Base-by-base conservation (phyloP, 2,329 filamentous ascomycete species). In the Pochonia chlamydosporia region DNA sequence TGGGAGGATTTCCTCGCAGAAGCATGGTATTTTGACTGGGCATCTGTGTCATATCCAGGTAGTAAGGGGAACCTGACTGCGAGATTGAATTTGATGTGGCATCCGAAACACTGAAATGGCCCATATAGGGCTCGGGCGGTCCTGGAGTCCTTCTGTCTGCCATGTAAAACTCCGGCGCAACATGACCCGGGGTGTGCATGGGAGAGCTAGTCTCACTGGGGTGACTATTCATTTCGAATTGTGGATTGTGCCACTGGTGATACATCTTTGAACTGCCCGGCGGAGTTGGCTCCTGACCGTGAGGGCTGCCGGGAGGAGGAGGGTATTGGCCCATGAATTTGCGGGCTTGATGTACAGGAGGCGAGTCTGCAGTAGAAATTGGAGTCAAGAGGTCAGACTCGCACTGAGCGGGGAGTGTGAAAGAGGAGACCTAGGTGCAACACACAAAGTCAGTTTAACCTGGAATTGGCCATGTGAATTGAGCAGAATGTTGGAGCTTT, bases 351-450 rank as follows among this genome's bases (percentile, higher is more conserved):
- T 69, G 65, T 37, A 75, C 54, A 42, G 71, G 70, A 45, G 75
- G 75, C 26, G 75, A 79, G 24, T 63, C 69, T 47, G 67, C 64
- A 41, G 65, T 65, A 40, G 76, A 78, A n/a, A 71, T 69, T 23
- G 76, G 75, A n/a, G 75, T 77, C 42, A 76, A 61, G 47, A 78
- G 63, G 39, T 64, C 66, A 31, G 68, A 59, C 52, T 76, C 73
- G 61, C 66, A 70, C 51, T 63, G 56, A 57, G 58, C 45, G 54
- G 60, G 51, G 56, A 64, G 55, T 50, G 49, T 58, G 54, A 65
- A 67, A n/a, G 65, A 54, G 7, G 61, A 58, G 24, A 58, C 55
- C 58, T 63, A 48, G 5, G 26, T 40, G 37, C 20, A 20, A 9
- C 14, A 42, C 4, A 5, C 6, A 7, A 26, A 42, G 24, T 26